phyloP scores from a whole-genome alignment of 805 yeast genomes.

The Kodamaea restingae region DNA sequence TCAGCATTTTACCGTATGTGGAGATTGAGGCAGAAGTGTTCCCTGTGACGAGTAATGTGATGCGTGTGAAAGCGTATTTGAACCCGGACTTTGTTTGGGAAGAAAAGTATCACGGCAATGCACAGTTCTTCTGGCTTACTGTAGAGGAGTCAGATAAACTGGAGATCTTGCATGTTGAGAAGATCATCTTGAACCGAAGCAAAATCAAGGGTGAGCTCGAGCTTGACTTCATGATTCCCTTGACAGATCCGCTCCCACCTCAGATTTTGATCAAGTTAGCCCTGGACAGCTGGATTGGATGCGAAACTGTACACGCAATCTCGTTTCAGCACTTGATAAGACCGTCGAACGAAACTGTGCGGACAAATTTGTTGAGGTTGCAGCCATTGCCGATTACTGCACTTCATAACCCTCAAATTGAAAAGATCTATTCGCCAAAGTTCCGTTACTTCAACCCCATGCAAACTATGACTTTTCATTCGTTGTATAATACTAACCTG shows the following conservation, averaged over 20 bases:
- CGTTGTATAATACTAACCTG: constrained; percentile 72
- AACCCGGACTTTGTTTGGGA: constrained; percentile 88
- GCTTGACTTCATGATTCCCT: constrained; percentile 89
- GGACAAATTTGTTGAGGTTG: constrained; percentile 72
- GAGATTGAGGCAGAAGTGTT: constrained; percentile 75
- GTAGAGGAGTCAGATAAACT: constrained; percentile 82
- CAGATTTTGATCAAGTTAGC: constrained; percentile 77
- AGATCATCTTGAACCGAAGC: constrained; percentile 60
- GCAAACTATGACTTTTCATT: constrained; percentile 96
- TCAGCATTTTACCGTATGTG: constrained; percentile 73
- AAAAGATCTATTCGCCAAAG: constrained; percentile 58
- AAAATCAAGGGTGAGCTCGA: constrained; percentile 56
- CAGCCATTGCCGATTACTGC: constrained; percentile 88
- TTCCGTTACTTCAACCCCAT: constrained; percentile 93
- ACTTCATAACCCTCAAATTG: constrained; percentile 62
- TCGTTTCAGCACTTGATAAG: constrained; percentile 87
- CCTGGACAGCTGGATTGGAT: constrained; percentile 87
- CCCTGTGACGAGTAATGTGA: constrained; percentile 83
- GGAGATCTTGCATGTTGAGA: constrained; percentile 76
- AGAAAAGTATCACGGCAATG: constrained; percentile 69
- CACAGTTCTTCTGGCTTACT: constrained; percentile 87
- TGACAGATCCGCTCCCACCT: constrained; percentile 84
- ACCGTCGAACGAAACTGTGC: constrained; percentile 82
- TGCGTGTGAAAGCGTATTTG: constrained; percentile 70
- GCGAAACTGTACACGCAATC: constrained; percentile 69